These are phyloP conservation scores for Juglanconis sp. DNA, from an alignment of 2,329 filamentous ascomycete species.

Conservation along the genomic window DNA sequence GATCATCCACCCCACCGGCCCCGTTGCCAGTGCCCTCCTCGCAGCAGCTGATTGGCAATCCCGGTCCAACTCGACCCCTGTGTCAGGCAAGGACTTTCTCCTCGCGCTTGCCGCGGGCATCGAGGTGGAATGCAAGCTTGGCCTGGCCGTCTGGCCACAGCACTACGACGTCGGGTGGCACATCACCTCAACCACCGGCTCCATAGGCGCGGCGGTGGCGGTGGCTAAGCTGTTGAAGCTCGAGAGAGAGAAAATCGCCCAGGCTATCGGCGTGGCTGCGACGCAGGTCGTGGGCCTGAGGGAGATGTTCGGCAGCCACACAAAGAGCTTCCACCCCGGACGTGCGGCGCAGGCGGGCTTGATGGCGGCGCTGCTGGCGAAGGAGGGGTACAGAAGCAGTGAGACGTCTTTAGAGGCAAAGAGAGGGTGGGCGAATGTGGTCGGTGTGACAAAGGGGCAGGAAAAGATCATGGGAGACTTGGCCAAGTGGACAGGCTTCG, in stretches of 20 bases:
- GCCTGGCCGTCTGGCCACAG: constrained; percentile 48
- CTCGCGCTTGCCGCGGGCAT: constrained; percentile 49
- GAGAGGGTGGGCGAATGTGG: constrained; percentile 51
- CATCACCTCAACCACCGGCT: constrained; percentile 50
- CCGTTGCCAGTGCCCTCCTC: constrained; percentile 47
- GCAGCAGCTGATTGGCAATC: constrained; percentile 41
- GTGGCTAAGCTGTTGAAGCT: constrained; percentile 46
- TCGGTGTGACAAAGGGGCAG: constrained; percentile 37
- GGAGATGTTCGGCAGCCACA: constrained; percentile 54
- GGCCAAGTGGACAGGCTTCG: constrained; percentile 26
- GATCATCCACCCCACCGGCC: constrained; percentile 53
- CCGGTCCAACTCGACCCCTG: constrained; percentile 12
- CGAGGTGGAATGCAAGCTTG: constrained; percentile 51
- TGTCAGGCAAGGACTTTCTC: constrained; percentile 46
- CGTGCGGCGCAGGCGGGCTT: constrained; percentile 51
- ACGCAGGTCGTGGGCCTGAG: constrained; percentile 52
- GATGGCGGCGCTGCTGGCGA: constrained; percentile 35
- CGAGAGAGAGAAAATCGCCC: constrained; percentile 35
- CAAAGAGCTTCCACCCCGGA: constrained; percentile 53
- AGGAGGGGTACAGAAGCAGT: constrained; percentile 47
- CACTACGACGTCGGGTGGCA: constrained; percentile 57
- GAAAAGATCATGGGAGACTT: constrained; percentile 31
- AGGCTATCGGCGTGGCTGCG: constrained; percentile 51
- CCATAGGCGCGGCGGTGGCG: constrained; percentile 50
- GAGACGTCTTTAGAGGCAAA: constrained; percentile 46